Percentiles rank a stretch among this genome's conserved stretches.
These are phyloP conservation scores for Alloteropsis semialata DNA, from an alignment of 176 grass and related monocot genomes.

Conservation along the genomic window DNA sequence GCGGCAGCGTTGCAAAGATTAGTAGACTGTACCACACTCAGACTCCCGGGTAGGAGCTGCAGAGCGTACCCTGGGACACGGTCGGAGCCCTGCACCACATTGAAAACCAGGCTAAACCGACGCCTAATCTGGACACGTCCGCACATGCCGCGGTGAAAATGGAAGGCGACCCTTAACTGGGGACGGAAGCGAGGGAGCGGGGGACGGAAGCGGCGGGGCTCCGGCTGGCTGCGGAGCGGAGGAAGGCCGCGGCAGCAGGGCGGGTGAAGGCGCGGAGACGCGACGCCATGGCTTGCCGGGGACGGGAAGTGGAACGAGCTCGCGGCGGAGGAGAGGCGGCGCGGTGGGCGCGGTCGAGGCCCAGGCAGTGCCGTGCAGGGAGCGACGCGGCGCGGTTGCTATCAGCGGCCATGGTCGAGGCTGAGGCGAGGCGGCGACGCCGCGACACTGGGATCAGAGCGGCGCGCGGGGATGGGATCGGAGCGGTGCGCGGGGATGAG, in stretches of 20 bases:
- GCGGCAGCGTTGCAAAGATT: slow-evolving; percentile 48
- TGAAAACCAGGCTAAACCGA: slow-evolving; percentile 2
- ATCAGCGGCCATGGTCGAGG: no score
- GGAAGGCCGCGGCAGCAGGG: slow-evolving; percentile 55
- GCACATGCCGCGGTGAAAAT: background rate
- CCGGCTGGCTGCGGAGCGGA: slow-evolving; percentile 14
- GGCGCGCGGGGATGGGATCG: no score
- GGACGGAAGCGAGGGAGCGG: slow-evolving; percentile 26
- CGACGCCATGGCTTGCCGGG: slow-evolving; percentile 71
- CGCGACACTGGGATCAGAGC: no score
- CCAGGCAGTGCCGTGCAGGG: no score
- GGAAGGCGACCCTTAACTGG: slow-evolving; percentile 26
- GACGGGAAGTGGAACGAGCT: background rate
- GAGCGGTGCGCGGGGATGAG: no score
- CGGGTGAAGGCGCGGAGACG: slow-evolving; percentile 60
- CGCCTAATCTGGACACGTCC: background rate
- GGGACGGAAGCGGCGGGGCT: slow-evolving; percentile 34
- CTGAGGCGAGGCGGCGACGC: no score
- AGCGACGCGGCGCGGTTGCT: no score
- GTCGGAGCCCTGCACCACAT: slow-evolving; percentile 32
- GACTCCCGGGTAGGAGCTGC: slow-evolving; percentile 95
- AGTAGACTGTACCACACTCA: slow-evolving; percentile 66
- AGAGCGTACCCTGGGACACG: slow-evolving; percentile 97
- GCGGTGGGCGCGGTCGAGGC: no score
- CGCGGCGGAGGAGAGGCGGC: background rate